Evolutionary conservation across 139 green algal species (phyloP).

Genomic region (Gonium pectorale): DNA sequence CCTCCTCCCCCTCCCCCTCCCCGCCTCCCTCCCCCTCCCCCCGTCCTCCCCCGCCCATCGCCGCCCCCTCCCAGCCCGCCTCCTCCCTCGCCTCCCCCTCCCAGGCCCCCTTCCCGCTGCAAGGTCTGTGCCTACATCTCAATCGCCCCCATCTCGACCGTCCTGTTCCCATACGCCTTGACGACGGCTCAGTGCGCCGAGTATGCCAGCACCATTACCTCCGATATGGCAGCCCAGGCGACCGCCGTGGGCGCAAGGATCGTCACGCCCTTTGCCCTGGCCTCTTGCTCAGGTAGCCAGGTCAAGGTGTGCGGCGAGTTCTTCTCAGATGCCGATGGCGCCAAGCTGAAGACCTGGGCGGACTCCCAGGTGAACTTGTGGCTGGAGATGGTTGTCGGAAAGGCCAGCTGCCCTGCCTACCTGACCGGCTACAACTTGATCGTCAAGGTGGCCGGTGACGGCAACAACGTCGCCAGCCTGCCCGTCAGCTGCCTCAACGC

Average conservation of each 20-base stretch:
- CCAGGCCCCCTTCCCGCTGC: too few relatives aligned
- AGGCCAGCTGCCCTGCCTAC: background rate
- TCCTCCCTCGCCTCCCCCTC: too few relatives aligned
- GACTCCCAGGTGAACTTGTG: background rate
- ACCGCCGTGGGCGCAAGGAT: background rate
- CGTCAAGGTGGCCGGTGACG: background rate
- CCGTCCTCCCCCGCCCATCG: too few relatives aligned
- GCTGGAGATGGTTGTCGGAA: background rate
- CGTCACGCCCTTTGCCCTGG: background rate
- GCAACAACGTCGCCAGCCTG: background rate
- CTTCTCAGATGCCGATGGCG: background rate
- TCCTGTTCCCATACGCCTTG: background rate
- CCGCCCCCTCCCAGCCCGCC: too few relatives aligned
- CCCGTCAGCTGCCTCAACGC: background rate
- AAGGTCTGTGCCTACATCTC: conserved; percentile 6
- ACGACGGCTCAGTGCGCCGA: background rate
- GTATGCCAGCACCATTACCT: background rate
- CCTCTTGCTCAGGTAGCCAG: background rate
- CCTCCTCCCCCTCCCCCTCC: too few relatives aligned
- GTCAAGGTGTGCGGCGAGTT: conserved; percentile 18
- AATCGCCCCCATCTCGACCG: background rate
- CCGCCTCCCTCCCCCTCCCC: too few relatives aligned
- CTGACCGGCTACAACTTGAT: background rate
- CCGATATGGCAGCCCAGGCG: background rate
- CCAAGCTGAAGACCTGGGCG: background rate